phyloP scores from a whole-genome alignment of 2,329 filamentous ascomycete genomes.

The Xylaria sp. region DNA sequence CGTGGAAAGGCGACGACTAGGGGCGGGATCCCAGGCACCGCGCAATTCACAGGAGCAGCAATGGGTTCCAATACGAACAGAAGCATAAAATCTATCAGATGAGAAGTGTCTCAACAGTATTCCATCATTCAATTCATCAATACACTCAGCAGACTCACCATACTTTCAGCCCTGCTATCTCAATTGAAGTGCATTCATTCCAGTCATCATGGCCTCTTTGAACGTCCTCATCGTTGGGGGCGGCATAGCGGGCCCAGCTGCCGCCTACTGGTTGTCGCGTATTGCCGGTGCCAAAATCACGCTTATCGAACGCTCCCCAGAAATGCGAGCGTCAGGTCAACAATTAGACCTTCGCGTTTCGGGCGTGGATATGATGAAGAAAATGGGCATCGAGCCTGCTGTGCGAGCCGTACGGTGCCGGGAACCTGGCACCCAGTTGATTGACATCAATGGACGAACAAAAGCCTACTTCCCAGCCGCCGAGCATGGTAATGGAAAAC shows the following conservation, averaged over 20 bases:
- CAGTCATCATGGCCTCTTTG: slow-evolving; percentile 43
- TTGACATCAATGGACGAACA: slow-evolving; percentile 46
- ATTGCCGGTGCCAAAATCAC: slow-evolving; percentile 49
- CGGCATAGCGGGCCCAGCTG: slow-evolving; percentile 53
- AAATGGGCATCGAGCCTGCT: slow-evolving; percentile 52
- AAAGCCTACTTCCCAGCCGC: slow-evolving; percentile 46
- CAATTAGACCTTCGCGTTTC: slow-evolving; percentile 57
- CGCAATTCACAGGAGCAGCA: background rate
- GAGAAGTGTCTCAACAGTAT: background rate
- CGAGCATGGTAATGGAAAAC: slow-evolving; percentile 45
- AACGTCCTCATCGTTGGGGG: slow-evolving; percentile 53
- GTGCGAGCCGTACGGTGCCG: slow-evolving; percentile 51
- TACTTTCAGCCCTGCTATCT: background rate
- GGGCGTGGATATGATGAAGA: slow-evolving; percentile 54
- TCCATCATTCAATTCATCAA: background rate
- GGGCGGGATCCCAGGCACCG: slow-evolving; percentile 3
- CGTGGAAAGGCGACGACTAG: background rate
- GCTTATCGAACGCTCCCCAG: slow-evolving; percentile 55
- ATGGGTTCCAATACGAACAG: background rate
- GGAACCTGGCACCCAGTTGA: slow-evolving; percentile 54
- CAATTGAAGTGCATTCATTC: background rate
- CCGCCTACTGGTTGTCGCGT: slow-evolving; percentile 56
- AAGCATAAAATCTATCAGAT: background rate
- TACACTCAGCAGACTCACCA: too few relatives aligned
- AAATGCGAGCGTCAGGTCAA: slow-evolving; percentile 54